phyloP scores from a whole-genome alignment of 2,329 filamentous ascomycete species.

The Phaeosphaeriaceae sp. region DNA sequence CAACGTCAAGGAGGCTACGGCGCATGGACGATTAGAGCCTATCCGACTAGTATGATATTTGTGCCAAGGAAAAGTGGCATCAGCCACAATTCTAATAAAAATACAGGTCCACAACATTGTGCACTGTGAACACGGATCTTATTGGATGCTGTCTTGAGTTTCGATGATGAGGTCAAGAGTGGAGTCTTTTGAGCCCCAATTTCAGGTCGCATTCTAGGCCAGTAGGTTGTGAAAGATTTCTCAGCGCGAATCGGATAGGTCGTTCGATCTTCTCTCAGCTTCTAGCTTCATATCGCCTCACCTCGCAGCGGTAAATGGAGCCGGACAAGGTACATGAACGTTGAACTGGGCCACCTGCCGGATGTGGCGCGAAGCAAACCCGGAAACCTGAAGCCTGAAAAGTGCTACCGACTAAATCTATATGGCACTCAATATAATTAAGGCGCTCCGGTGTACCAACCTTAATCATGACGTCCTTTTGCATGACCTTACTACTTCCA shows the following conservation, averaged over 20 bases:
- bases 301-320: not conserved
- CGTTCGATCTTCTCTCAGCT: not conserved
- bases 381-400: not conserved
- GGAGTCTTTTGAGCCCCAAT: conserved; percentile 16
- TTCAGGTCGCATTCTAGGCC: not conserved
- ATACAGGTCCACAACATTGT: conserved; percentile 52
- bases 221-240: not conserved
- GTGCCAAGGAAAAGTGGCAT: conserved; percentile 53
- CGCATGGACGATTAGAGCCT: conserved; percentile 35
- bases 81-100: conserved; percentile 54
- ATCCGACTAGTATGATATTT: conserved; percentile 52
- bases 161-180: conserved; percentile 25
- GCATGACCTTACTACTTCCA: conserved; percentile 4
- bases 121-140: conserved; percentile 55
- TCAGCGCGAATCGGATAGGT: not conserved
- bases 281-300: not conserved
- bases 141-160: conserved; percentile 44
- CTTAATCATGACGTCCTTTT: conserved; percentile 11
- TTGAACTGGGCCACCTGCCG: not conserved
- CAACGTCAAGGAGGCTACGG: conserved; percentile 35
- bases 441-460: not conserved
- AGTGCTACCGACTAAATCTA: not conserved
- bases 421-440: conserved; percentile 12
- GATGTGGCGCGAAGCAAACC: conserved; percentile 12
- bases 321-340: not conserved